Evolutionary conservation across 2,329 filamentous ascomycete species (phyloP), one percentile per base, ranked within the genome.

Genomic region (Ceratocystis variospora): DNA sequence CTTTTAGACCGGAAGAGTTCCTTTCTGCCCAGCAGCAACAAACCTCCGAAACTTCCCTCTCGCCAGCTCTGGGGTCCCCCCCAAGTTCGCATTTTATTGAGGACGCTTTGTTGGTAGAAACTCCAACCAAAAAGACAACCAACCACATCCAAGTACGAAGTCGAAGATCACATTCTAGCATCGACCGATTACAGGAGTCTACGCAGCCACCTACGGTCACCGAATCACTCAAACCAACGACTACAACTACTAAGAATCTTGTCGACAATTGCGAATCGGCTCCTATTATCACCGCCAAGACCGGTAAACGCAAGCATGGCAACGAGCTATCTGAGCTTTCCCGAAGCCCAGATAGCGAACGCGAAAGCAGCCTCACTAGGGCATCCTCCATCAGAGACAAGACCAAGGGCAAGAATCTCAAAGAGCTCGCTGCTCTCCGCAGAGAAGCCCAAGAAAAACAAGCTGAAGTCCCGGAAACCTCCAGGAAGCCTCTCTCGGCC

Each of bases 61-160:
- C 87, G 2, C 86, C 87, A 5, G 86, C 90, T 66, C 79, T 90
- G 57, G 87, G 87, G 0, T 81, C 84, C 3, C 83, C 84, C 4
- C 81, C 83, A 0, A 77, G 83, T 57, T 85, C 82, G 7, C 78
- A 80, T 66, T 83, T 81, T 69, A 79, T 84, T n/a, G 79, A 84
- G 45, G 78, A 80, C 64, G 81, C 84, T 62, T 62, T 57, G 22
- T 44, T 67, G 22, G 37, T 59, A 2, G 67, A 68, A 66, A 68
- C 67, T 7, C 67, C 67, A 3, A 68, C 67, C 1, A 66, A 68
- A 33, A 66, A 31, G 5, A 31, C 67, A 19, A 55, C 46, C 22
- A 44, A 50, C 12, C n/a, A 48, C 7, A 44, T 37, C 17, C 19
- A 45, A 37, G 46, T 45, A 62, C 66, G 65, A 45, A 45, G 55